These are phyloP conservation scores for Paramecium biaurelia DNA, from an alignment of 73 alveolate genomes.

Conservation along the genomic window DNA sequence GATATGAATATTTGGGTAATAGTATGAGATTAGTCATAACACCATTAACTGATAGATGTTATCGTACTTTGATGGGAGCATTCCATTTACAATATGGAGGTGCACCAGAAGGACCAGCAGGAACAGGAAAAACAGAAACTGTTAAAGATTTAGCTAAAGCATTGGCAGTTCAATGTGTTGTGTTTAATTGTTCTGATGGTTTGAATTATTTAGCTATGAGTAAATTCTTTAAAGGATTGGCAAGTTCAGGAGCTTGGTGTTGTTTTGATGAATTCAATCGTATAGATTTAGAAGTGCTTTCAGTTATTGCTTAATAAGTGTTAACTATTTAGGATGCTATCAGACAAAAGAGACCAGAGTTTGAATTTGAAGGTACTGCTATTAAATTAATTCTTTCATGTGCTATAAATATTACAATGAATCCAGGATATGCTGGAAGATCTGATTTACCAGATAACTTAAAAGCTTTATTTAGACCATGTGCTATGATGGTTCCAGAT, in stretches of 20 bases:
- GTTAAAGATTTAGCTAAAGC: conserved; percentile 99
- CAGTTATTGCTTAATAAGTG: conserved; percentile 99
- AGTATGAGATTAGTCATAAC: conserved; percentile 96
- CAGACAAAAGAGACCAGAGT: conserved; percentile 81
- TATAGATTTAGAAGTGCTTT: conserved; percentile 98
- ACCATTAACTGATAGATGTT: conserved; percentile 99
- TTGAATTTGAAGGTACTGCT: conserved; percentile 96
- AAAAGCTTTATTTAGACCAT: conserved; percentile 93
- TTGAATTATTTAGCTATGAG: conserved; percentile 95
- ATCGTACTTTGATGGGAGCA: conserved; percentile 99
- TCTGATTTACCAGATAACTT: conserved; percentile 99
- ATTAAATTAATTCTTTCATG: conserved; percentile 90
- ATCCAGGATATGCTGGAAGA: conserved; percentile 99
- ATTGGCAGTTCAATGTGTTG: conserved; percentile 99
- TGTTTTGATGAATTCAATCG: conserved; percentile 99
- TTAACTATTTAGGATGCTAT: conserved; percentile 89
- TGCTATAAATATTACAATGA: conserved; percentile 99
- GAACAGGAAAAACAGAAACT: conserved; percentile 90
- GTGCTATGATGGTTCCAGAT: conserved; percentile 99
- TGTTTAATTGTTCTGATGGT: conserved; percentile 99
- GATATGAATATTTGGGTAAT: conserved; percentile 99
- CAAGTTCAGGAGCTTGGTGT: conserved; percentile 99
- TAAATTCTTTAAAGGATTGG: conserved; percentile 99
- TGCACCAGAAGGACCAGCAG: conserved; percentile 99
- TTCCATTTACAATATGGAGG: conserved; percentile 99